Conservation (phyloP, 2,329 filamentous ascomycete genomes). For the Diplodia scrobiculata region DNA sequence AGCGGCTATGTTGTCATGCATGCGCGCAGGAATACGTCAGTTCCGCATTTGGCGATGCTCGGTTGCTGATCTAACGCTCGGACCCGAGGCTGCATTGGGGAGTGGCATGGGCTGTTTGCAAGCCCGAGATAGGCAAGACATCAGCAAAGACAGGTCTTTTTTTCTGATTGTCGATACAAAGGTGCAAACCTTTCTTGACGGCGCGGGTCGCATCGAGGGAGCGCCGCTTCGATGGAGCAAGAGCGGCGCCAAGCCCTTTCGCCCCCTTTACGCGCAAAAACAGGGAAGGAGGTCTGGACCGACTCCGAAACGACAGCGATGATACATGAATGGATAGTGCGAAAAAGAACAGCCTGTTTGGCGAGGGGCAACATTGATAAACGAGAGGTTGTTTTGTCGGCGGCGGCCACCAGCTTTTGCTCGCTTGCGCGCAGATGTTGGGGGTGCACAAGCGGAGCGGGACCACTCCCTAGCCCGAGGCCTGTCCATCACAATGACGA, state of each 20-base stretch:
- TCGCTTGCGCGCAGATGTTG: not conserved
- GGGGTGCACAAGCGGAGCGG: not conserved
- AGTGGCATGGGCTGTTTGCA: not conserved
- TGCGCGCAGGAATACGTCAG: conserved; percentile 3
- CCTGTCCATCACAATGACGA: not conserved
- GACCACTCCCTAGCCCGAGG: not conserved
- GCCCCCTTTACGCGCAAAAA: too few species aligned
- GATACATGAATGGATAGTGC: too few species aligned
- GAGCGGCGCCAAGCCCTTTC: too few species aligned
- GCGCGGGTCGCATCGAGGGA: too few species aligned
- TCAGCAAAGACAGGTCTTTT: too few species aligned
- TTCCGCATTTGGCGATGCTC: not conserved
- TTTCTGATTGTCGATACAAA: too few species aligned
- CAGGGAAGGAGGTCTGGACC: too few species aligned
- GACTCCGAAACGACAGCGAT: too few species aligned
- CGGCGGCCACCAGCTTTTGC: not conserved
- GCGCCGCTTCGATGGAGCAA: too few species aligned
- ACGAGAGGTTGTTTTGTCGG: not conserved
- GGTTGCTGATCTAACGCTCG: conserved; percentile 1
- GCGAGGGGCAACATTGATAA: not conserved
- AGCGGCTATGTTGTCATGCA: not conserved
- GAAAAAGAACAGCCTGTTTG: too few species aligned
- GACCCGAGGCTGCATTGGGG: not conserved
- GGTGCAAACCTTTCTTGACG: too few species aligned
- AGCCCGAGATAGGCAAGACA: not conserved